Evolutionary conservation across 805 yeast species (phyloP).

Genomic region (Lipomyces lipofer): DNA sequence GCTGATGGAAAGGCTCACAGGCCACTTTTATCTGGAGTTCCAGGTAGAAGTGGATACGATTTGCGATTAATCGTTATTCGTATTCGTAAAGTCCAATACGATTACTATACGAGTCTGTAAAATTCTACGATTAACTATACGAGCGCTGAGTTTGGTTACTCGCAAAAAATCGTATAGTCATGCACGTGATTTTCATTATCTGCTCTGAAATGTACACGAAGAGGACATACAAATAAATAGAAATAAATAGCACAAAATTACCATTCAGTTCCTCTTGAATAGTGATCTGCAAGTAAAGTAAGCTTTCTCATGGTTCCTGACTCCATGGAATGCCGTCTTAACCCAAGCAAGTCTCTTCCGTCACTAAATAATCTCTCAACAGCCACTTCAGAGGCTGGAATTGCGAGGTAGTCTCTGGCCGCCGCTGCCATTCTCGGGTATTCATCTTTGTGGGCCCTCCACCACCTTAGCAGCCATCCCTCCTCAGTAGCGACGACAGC

Average conservation of each 20-base stretch:
- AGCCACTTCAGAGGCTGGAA: neutral
- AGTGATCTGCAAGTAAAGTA: neutral
- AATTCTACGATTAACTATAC: neutral
- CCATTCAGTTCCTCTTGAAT: neutral
- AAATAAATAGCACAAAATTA: neutral
- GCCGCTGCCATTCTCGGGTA: neutral
- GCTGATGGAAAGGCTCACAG: neutral
- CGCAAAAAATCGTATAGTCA: neutral
- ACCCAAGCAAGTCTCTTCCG: neutral
- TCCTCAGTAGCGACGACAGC: neutral
- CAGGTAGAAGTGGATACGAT: constrained; percentile 28
- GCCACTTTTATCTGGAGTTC: constrained; percentile 5
- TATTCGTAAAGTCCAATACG: neutral
- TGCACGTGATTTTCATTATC: neutral
- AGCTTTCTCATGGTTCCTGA: neutral
- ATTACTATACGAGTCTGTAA: neutral
- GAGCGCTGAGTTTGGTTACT: neutral
- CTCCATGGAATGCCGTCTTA: neutral
- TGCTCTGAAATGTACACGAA: neutral
- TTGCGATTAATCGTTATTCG: neutral
- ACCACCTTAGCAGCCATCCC: neutral
- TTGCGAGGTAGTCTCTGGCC: neutral
- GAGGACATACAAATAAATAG: neutral
- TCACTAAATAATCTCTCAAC: neutral
- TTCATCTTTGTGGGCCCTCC: neutral